Percentiles rank a stretch among this genome's conserved stretches.
Conservation (phyloP, 2,329 filamentous ascomycete species). For the Cytospora chrysosperma region DNA sequence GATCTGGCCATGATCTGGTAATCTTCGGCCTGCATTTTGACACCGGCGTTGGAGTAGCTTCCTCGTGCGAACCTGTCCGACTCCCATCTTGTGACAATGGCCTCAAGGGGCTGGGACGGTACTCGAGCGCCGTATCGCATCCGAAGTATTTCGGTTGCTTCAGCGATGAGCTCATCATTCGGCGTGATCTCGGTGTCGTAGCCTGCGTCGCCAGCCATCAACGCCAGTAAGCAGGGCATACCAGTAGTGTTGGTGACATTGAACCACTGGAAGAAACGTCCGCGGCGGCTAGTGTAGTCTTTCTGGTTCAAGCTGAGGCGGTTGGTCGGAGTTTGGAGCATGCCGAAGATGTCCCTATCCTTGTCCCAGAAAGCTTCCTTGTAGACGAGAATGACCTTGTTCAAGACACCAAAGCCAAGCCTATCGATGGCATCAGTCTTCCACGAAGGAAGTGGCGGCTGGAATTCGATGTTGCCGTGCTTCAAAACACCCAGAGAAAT, state of each 20-base stretch:
- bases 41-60: constrained; percentile 91
- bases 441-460: constrained; percentile 86
- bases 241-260: constrained; percentile 90
- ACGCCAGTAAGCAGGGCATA: constrained; percentile 79
- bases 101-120: constrained; percentile 71
- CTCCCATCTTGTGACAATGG: constrained; percentile 89
- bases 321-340: constrained; percentile 72
- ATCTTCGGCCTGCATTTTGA: constrained; percentile 77
- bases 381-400: constrained; percentile 93
- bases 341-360: constrained; percentile 87
- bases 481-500: constrained; percentile 91
- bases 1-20: constrained; percentile 88
- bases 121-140: constrained; percentile 72
- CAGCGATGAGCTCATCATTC: constrained; percentile 73
- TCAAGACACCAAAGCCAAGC: constrained; percentile 89
- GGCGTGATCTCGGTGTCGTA: constrained; percentile 78
- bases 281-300: constrained; percentile 75
- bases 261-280: constrained; percentile 98
- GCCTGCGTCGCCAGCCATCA: constrained; percentile 95
- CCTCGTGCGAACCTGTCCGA: constrained; percentile 88
- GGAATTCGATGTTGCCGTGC: constrained; percentile 75
- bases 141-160: constrained; percentile 76
- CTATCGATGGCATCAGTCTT: constrained; percentile 78
- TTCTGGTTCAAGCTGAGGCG: constrained; percentile 71
- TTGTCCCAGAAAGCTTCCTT: constrained; percentile 88